Evolutionary conservation across 345 rosid genomes (phyloP), one percentile per base, ranked within the genome.

Genomic region (Sisymbrium irio): DNA sequence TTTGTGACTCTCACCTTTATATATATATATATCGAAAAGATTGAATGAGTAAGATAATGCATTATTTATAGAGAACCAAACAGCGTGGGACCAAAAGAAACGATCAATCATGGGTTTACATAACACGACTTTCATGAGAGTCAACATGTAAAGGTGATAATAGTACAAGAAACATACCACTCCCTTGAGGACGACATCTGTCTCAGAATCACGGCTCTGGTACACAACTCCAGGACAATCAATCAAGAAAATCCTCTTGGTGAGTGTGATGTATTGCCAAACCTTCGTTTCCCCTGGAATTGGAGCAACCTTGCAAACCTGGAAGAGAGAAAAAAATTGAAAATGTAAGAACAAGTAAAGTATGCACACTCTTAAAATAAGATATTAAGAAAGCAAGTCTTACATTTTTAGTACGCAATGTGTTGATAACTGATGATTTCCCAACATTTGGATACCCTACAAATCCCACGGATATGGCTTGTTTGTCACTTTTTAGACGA

Each of bases 251-350:
- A 92, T 95, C 72, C 92, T 85, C 78, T 95, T 92, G n/a, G 99
- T 92, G 25, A 89, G 87, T 53, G 97, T 88, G 77, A 92, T 92
- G 53, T 95, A 92, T 67, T 95, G 99, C 97, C 99, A 95, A 47
- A 92, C 97, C 81, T 92, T 92, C 6, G 99, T 95, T 83, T 95
- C 99, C 64, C 97, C 99, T 0, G 99, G 99, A 73, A 95, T 92
- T 20, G 99, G 97, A 79, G 99, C 99, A 70, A 90, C 99, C 82
- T 88, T 95, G 87, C 99, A 92, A 66, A 95, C 97, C 98, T 94
- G 35, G 6, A 59, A 15, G 10, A 75, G 65, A 45, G 25, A 41
- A 4, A 1, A 30, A 35, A 3, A 7, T 36, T 40, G 25, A 57
- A 47, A 8, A 18, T 46, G n/a, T 47, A 41, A 3, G 36, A 62